These are phyloP conservation scores for Phytophthora fragariaefolia DNA, from an alignment of 352 stramenopile genomes.

Conservation along the genomic window DNA sequence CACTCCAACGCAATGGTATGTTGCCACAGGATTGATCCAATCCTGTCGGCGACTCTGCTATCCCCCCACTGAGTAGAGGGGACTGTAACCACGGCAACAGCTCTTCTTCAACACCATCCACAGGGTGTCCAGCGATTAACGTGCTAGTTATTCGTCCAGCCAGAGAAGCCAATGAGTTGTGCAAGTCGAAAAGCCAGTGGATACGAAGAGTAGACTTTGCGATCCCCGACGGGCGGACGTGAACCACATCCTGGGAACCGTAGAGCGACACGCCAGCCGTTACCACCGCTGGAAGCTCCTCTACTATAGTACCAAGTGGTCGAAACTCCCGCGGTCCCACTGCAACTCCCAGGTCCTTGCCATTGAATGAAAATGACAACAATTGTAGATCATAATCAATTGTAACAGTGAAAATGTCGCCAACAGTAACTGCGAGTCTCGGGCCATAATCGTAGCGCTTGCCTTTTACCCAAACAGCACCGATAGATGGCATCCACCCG, in stretches of 20 bases:
- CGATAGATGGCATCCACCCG: conserved; percentile 88
- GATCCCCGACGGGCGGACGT: conserved; percentile 75
- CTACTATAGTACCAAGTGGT: conserved; percentile 38
- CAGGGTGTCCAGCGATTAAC: conserved; percentile 76
- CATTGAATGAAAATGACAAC: conserved; percentile 80
- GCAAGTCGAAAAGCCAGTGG: conserved; percentile 86
- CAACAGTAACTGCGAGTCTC: conserved; percentile 48
- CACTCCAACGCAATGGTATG: conserved; percentile 42
- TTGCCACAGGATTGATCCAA: conserved; percentile 6
- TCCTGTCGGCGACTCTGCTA: conserved; percentile 28
- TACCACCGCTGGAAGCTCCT: conserved; percentile 46
- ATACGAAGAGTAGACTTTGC: conserved; percentile 80
- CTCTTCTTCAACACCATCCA: conserved; percentile 84
- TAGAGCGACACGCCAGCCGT: conserved; percentile 74
- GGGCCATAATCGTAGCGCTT: conserved; percentile 57
- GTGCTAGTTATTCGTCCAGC: conserved; percentile 71
- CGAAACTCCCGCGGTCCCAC: conserved; percentile 52
- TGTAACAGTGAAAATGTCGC: conserved; percentile 77
- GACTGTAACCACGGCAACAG: conserved; percentile 86
- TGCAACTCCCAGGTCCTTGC: conserved; percentile 58
- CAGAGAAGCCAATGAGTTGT: conserved; percentile 77
- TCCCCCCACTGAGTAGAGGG: conserved; percentile 76
- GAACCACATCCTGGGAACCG: conserved; percentile 71
- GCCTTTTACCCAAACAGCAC: conserved; percentile 75
- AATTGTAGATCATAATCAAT: conserved; percentile 83